Base-by-base conservation (phyloP, 805 yeast species). In the Lachancea meyersii region DNA sequence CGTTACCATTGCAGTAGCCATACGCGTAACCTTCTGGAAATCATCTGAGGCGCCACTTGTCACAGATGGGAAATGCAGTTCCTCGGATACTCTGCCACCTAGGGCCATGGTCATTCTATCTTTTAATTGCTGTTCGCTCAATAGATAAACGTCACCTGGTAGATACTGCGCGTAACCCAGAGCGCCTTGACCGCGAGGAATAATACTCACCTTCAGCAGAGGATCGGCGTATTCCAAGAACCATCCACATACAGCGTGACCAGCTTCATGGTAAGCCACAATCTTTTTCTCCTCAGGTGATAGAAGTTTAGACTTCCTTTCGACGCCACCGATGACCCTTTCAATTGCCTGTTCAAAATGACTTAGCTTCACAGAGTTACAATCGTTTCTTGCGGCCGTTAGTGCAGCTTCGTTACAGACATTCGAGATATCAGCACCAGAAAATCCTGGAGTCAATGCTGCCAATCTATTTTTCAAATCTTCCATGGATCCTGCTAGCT, bases 191-290 rank as follows among this genome's bases (percentile, higher is more conserved):
- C 96, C 96, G 64, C 95, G 79, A 44, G 97, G 97, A 48, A 88
- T 86, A 52, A 88, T 88, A 17, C 95, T 83, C n/a, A 88, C 96
- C 64, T 88, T 88, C 46, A 89, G 75, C 46, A 88, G 69, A 6
- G 97, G 97, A 61, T 88, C 95, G 9, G 97, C 96, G 67, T 69
- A 79, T 65, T 80, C 76, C 58, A 88, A 71, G 60, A 71, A 86
- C 97, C 96, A 89, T 18, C 96, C 97, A 65, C 96, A 85, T 38
- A 88, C 82, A 3, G 97, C 97, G 63, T 88, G 97, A 0, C 97
- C 97, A 1, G 97, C 97, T 67, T 88, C 97, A 64, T 88, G 97
- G 60, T 85, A 88, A 0, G 96, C 96, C 38, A 88, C 96, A 24
- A 85, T 77, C 51, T 71, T 77, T 70, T 86, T 85, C 63, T 89